phyloP scores from a whole-genome alignment of 2,329 filamentous ascomycete species.

The Colletotrichum chrysophilum region DNA sequence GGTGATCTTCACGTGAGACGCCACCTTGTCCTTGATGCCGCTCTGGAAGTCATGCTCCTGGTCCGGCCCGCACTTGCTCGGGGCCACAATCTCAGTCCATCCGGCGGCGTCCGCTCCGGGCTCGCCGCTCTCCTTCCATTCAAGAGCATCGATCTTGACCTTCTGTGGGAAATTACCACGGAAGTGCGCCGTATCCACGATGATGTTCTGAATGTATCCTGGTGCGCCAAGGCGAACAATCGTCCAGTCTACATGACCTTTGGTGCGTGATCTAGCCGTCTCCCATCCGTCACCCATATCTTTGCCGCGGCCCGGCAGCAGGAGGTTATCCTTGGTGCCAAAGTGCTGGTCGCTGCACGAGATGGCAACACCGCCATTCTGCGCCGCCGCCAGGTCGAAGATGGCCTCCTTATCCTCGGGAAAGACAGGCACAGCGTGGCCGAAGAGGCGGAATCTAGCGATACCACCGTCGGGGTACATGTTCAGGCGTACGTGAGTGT shows the following conservation, averaged over 20 bases:
- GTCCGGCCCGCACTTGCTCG: conserved; percentile 75
- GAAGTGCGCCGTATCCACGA: conserved; percentile 85
- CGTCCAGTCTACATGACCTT: conserved; percentile 80
- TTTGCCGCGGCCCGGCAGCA: conserved; percentile 78
- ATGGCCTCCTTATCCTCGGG: conserved; percentile 68
- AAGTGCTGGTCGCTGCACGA: conserved; percentile 86
- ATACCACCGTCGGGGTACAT: conserved; percentile 91
- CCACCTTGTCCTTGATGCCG: conserved; percentile 60
- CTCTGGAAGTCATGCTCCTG: conserved; percentile 71
- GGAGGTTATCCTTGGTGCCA: conserved; percentile 78
- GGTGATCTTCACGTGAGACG: conserved; percentile 87
- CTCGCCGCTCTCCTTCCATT: conserved; percentile 58
- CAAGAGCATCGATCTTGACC: conserved; percentile 69
- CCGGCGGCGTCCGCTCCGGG: conserved; percentile 60
- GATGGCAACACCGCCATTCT: conserved; percentile 79
- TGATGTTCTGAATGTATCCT: conserved; percentile 67
- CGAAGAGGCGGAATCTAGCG: conserved; percentile 79
- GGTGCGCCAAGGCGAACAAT: conserved; percentile 75
- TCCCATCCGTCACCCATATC: conserved; percentile 94
- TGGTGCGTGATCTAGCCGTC: conserved; percentile 75
- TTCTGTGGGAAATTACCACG: conserved; percentile 84
- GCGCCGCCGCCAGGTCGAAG: conserved; percentile 78
- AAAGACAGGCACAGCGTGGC: conserved; percentile 77
- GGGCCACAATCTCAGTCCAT: conserved; percentile 71
- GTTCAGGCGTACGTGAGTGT: conserved; percentile 80